Conservation (phyloP, 306 rosid genomes). For the Quercus bicolor region DNA sequence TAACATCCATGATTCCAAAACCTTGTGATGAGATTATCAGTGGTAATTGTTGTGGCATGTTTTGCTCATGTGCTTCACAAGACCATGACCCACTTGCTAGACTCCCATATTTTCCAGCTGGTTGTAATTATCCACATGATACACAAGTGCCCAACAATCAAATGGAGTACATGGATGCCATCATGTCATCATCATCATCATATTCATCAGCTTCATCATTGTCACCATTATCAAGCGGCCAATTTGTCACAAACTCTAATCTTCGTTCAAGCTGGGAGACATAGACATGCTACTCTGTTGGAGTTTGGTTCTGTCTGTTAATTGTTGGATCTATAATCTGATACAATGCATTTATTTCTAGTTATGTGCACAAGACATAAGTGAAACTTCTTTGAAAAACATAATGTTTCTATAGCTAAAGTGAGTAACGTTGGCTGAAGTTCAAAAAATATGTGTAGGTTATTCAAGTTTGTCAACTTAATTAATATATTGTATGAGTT, state of each 20-base stretch:
- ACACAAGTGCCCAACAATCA: constrained; percentile 32
- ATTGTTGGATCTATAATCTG: not conserved
- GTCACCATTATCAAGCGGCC: constrained; percentile 30
- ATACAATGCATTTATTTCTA: constrained; percentile 6
- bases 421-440: constrained; percentile 17
- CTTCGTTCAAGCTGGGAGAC: constrained; percentile 2
- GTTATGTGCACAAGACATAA: constrained; percentile 4
- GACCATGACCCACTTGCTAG: constrained; percentile 38
- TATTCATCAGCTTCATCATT: constrained; percentile 11
- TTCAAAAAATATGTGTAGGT: constrained; percentile 8
- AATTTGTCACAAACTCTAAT: constrained; percentile 18
- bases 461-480: not conserved
- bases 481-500: not conserved
- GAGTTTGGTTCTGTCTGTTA: not conserved
- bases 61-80: constrained; percentile 38
- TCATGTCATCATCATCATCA: constrained; percentile 37
- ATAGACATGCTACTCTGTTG: not conserved
- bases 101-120: constrained; percentile 20
- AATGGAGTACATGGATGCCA: constrained; percentile 47
- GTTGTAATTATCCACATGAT: constrained; percentile 27
- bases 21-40: constrained; percentile 42
- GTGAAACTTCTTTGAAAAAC: constrained; percentile 19
- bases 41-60: constrained; percentile 30
- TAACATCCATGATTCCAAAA: constrained; percentile 37
- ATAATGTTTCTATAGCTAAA: constrained; percentile 35